Evolutionary conservation across 768 basidiomycete species (phyloP), one percentile per base, ranked within the genome.

Genomic region (Collybia mongolica): DNA sequence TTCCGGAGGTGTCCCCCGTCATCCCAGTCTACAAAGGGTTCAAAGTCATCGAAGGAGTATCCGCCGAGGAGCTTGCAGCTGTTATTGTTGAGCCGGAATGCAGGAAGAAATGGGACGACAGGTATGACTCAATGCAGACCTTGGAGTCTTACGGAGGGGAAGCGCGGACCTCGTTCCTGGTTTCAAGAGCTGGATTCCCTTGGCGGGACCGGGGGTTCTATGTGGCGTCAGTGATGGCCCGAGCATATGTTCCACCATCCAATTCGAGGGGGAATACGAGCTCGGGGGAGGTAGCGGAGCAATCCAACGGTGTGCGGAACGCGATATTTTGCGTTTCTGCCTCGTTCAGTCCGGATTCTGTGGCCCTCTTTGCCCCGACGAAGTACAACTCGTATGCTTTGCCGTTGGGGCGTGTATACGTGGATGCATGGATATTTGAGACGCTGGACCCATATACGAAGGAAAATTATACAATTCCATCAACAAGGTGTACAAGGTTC

Each of bases 351-450:
- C 81, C 88, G 0, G 83, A 86, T 19, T 82, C 82, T 23, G 74
- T 68, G 5, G 63, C 74, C 12, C 61, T 69, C 1, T 91, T 90
- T 61, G 74, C 79, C 18, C 39, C 77, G 1, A 62, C 68, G 6
- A 93, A 90, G 63, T 88, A 90, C 65, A 98, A 98, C 65, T 74
- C 91, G 0, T 80, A 82, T 46, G 60, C 51, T 1, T 76, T 92
- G 7, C 90, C 92, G 0, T 73, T 90, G 14, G 96, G 93, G 2
- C 82, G 88, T 12, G 74, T 93, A 28, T 85, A 90, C 56, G 71
- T 99, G 5, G 94, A 98, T 60, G 96, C 90, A 2, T 99, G 97
- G 97, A 84, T 96, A 26, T 69, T 97, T 59, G 94, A 99, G 72
- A 98, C 96, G 3, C 79, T 98, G 41, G 96, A 98, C 62, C 94